Conservation (phyloP, 148 eudicot genomes). For the Rhododendron kiyosumense region DNA sequence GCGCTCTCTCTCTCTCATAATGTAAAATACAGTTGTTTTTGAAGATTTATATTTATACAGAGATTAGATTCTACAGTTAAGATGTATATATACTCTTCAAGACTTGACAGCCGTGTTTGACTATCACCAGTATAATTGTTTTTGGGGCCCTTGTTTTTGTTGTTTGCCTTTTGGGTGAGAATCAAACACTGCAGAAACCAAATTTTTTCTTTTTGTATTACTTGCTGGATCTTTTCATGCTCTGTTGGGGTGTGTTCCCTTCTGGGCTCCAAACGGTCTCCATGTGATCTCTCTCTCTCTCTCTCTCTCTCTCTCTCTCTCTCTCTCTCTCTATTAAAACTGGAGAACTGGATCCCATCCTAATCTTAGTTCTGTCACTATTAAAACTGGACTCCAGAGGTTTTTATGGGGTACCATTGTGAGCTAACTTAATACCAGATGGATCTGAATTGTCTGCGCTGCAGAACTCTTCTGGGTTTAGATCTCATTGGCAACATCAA, state of each 20-base stretch:
- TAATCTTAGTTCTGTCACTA: constrained; percentile 1
- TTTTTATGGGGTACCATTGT: not conserved
- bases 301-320: not conserved
- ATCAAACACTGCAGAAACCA: not conserved
- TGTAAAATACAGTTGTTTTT: not conserved
- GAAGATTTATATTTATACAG: not conserved
- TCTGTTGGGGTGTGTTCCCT: constrained; percentile 1
- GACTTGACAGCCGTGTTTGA: not conserved
- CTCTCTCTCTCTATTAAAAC: not conserved
- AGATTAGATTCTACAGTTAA: not conserved
- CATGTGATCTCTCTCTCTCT: constrained; percentile 8
- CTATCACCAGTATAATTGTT: not conserved
- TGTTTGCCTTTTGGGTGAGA: not conserved
- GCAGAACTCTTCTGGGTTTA: not conserved
- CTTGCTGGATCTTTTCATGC: constrained; percentile 29
- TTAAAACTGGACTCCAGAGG: not conserved
- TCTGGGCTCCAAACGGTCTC: constrained; percentile 24
- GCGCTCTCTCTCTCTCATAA: not conserved
- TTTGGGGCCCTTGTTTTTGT: too few relatives aligned
- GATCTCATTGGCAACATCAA: not conserved
- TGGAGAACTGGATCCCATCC: not conserved
- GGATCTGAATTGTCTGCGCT: not conserved
- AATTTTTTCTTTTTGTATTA: constrained; percentile 12
- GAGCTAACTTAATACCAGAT: not conserved
- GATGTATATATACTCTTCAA: not conserved